Base-by-base conservation (phyloP, 2,329 filamentous ascomycete genomes). In the Clonostachys rhizophaga region DNA sequence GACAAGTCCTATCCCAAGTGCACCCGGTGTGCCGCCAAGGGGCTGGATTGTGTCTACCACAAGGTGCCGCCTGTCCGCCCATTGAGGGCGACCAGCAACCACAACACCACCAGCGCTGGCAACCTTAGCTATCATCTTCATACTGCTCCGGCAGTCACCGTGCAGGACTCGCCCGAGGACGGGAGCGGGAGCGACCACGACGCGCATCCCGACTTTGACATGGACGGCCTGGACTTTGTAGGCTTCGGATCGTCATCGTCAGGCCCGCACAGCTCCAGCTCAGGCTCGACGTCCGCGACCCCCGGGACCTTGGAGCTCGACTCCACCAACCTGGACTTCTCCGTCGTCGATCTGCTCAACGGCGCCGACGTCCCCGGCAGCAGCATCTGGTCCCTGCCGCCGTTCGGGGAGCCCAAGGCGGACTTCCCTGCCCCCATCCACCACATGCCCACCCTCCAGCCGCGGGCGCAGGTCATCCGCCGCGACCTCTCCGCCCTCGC, bases 1-100 rank as follows among this genome's bases (percentile, higher is more conserved):
- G 71, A 75, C 55, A 74, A 74, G 62, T 62, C 57, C 42, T 60
- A 58, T 9, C 71, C 72, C 14, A 58, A 60, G 42, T 75, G 70
- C 55, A 64, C 64, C 18, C 68, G 70, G 45, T 75, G 70, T 54
- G 60, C 60, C 5, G 65, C 63, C 54, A 71, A 69, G 58, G 62
- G 64, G 16, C 62, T 68, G 46, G 58, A 63, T 40, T 75, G 71
- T 54, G 55, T 70, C 30, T 75, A 75, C 48, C 64, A 65, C 57
- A 63, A 59, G 47, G 51, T 63, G 40, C 67, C 59, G 40, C 43
- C 47, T 10, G 24, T 44, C 13, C 43, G 16, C 30, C 16, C 14
- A 14, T 2, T 36, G 34, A 44, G 10, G 24, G 42, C 35, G 13
- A 45, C 47, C 35, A 30, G 40, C 43, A 45, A 45, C 20, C 46